Conservation (phyloP, 2,329 filamentous ascomycete genomes). For the Sclerotinia spermophila region DNA sequence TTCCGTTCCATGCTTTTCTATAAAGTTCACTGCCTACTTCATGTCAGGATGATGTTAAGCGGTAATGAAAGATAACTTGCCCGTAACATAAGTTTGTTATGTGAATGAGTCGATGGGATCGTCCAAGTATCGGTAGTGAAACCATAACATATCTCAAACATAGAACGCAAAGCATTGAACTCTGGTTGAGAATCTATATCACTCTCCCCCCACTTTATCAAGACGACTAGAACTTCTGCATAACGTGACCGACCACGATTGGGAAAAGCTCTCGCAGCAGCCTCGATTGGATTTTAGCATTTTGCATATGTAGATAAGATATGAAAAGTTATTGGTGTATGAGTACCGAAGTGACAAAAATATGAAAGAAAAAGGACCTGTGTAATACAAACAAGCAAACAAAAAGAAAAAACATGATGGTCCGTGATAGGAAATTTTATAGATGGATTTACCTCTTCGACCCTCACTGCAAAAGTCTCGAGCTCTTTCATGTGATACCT, state of each 20-base stretch:
- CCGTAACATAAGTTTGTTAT: slow-evolving; percentile 28
- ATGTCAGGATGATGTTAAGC: slow-evolving; percentile 1
- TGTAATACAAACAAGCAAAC: not conserved
- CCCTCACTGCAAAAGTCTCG: slow-evolving; percentile 20
- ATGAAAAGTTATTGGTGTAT: slow-evolving; percentile 1
- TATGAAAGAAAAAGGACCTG: slow-evolving; percentile 10
- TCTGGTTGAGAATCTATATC: slow-evolving; percentile 24
- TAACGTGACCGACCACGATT: slow-evolving; percentile 28
- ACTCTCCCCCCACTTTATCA: slow-evolving; percentile 31
- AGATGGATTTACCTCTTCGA: slow-evolving; percentile 19
- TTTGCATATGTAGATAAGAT: slow-evolving; percentile 13
- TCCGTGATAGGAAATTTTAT: slow-evolving; percentile 13
- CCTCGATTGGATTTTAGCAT: slow-evolving; percentile 23
- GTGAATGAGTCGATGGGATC: slow-evolving; percentile 28
- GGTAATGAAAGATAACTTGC: slow-evolving; percentile 9
- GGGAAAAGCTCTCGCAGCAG: slow-evolving; percentile 29
- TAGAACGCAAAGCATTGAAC: slow-evolving; percentile 24
- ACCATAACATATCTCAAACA: slow-evolving; percentile 27
- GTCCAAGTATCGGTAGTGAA: slow-evolving; percentile 29
- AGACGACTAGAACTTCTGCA: slow-evolving; percentile 26
- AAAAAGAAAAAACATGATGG: slow-evolving; percentile 9
- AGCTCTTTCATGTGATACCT: slow-evolving; percentile 24
- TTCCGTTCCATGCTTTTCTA: slow-evolving; percentile 24
- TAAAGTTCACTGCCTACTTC: slow-evolving; percentile 25
- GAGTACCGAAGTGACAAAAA: not conserved